Percentiles rank a stretch among this genome's conserved stretches.
These are phyloP conservation scores for Trichophyton mentagrophytes DNA, from an alignment of 2,329 filamentous ascomycete species.

Conservation along the genomic window DNA sequence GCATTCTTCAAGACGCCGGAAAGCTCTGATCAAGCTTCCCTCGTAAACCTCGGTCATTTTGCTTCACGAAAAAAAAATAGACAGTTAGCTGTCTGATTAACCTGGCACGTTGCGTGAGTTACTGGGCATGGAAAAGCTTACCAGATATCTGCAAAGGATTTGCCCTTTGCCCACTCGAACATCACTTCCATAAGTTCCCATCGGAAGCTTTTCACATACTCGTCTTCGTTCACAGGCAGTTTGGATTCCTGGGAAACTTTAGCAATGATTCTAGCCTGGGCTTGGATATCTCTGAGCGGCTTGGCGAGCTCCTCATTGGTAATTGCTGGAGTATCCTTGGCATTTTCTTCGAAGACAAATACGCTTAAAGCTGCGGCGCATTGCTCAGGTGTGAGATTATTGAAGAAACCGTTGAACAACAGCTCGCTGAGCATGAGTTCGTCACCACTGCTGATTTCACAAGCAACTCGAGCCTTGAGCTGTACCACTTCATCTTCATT, in stretches of 20 bases:
- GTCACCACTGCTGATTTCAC: conserved; percentile 93
- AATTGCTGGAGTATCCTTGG: conserved; percentile 56
- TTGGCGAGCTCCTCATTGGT: conserved; percentile 70
- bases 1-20: conserved; percentile 87
- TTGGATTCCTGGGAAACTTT: conserved; percentile 95
- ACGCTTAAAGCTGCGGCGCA: conserved; percentile 77
- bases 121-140: conserved; percentile 41
- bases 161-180: conserved; percentile 78
- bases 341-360: conserved; percentile 97
- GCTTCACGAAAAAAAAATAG: conserved; percentile 35
- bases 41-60: conserved; percentile 99
- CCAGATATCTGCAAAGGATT: conserved; percentile 88
- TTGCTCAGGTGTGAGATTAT: conserved; percentile 78
- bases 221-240: conserved; percentile 83
- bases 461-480: conserved; percentile 91
- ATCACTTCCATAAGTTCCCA: conserved; percentile 97
- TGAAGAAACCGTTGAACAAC: conserved; percentile 96
- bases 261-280: conserved; percentile 74
- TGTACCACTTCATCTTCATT: conserved; percentile 92
- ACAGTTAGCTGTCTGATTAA: conserved; percentile 7
- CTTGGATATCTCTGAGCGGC: conserved; percentile 73
- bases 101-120: neutral
- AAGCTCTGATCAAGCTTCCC: conserved; percentile 87
- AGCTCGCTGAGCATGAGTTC: conserved; percentile 87
- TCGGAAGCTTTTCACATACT: conserved; percentile 81